Percentiles rank a stretch among this genome's conserved stretches.
phyloP scores from a whole-genome alignment of 169 alveolate genomes.

The Plasmodium coatneyi region DNA sequence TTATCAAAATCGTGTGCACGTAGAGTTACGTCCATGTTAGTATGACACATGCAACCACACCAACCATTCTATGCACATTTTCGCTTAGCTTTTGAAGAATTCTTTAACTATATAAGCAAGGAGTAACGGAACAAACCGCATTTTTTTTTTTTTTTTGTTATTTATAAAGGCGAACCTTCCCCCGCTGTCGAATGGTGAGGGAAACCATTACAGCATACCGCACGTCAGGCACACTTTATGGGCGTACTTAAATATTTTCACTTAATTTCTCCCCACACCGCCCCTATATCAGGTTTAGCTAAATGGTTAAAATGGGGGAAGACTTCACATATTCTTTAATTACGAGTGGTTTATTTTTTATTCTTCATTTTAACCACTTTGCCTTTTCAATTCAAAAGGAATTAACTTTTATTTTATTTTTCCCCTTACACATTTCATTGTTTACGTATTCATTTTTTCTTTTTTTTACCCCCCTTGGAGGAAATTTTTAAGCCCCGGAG shows the following conservation, averaged over 20 bases:
- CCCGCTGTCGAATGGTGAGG: neutral
- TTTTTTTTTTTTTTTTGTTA: neutral
- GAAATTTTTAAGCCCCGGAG: neutral
- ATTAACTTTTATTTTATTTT: too few species aligned
- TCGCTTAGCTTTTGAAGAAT: slow-evolving; percentile 27
- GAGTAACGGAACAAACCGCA: neutral
- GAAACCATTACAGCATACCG: neutral
- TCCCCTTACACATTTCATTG: neutral
- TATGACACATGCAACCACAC: neutral
- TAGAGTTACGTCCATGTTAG: neutral
- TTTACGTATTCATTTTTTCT: neutral
- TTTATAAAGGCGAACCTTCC: slow-evolving; percentile 1
- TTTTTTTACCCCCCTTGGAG: neutral
- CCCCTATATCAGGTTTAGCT: neutral
- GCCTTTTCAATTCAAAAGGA: neutral
- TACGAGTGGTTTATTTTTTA: neutral
- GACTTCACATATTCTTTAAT: neutral
- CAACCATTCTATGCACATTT: neutral
- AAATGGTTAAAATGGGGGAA: neutral
- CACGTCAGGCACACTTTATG: neutral
- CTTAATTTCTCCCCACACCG: neutral
- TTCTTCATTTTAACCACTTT: neutral
- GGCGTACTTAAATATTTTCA: neutral
- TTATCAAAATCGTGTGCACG: neutral
- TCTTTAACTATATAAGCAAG: slow-evolving; percentile 44